Percentiles rank a stretch among this genome's conserved stretches.
These are phyloP conservation scores for Vaccinium vitisidaea DNA, from an alignment of 148 eudicot genomes.

Conservation along the genomic window DNA sequence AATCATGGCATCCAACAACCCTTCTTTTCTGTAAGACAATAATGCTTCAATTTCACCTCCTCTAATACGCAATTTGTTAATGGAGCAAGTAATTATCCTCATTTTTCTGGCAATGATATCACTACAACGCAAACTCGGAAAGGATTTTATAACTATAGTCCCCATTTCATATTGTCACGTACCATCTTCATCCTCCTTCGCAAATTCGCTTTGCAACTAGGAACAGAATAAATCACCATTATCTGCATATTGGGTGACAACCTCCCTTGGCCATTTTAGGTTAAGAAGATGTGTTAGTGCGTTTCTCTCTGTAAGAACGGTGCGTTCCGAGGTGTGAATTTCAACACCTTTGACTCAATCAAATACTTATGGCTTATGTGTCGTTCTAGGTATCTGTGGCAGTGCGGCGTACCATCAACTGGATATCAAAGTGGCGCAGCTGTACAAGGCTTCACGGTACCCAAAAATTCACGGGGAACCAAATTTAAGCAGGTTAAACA, in stretches of 20 bases:
- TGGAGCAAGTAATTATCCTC: neutral
- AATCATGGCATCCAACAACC: neutral
- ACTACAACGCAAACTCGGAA: neutral
- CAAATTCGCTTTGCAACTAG: neutral
- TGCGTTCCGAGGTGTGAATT: too few relatives aligned
- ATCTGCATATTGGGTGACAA: constrained; percentile 8
- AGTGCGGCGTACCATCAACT: neutral
- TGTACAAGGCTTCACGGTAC: neutral
- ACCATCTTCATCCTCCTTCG: neutral
- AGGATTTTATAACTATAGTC: neutral
- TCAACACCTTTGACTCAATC: neutral
- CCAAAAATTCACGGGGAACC: neutral
- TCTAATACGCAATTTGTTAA: neutral
- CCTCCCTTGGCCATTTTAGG: too few relatives aligned
- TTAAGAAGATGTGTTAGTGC: too few relatives aligned
- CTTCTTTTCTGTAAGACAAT: neutral
- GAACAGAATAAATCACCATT: constrained; percentile 10
- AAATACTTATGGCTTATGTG: too few relatives aligned
- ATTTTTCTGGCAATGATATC: neutral
- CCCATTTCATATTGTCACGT: neutral
- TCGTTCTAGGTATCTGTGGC: too few relatives aligned
- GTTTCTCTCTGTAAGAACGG: too few relatives aligned
- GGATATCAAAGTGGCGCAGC: neutral
- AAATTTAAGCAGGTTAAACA: constrained; percentile 5
- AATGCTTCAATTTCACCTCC: neutral